These are phyloP conservation scores for Acarospora socialis DNA, from an alignment of 2,329 filamentous ascomycete genomes.

Conservation along the genomic window DNA sequence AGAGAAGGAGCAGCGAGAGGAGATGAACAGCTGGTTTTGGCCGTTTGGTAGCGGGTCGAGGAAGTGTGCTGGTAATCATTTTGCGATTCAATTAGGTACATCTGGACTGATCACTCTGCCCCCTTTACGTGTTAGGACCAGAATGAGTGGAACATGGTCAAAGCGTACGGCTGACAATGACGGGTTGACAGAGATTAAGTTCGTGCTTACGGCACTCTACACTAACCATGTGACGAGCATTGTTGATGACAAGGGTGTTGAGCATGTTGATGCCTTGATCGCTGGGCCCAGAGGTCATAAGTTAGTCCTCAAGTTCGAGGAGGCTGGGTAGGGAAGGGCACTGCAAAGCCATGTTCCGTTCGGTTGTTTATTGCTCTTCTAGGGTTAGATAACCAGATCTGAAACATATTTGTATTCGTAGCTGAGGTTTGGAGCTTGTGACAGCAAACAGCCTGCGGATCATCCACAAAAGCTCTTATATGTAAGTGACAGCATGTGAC, in stretches of 20 bases:
- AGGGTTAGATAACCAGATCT: too few relatives aligned
- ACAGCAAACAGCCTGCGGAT: too few relatives aligned
- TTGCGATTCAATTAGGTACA: conserved; percentile 26
- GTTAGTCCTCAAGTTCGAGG: conserved; percentile 44
- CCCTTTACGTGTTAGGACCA: not conserved
- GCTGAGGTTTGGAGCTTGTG: too few relatives aligned
- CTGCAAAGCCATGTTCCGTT: too few relatives aligned
- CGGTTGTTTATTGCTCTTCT: too few relatives aligned
- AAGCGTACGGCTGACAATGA: too few relatives aligned
- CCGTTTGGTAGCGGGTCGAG: conserved; percentile 35
- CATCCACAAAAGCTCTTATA: too few relatives aligned
- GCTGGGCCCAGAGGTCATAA: conserved; percentile 43
- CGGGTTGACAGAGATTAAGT: conserved; percentile 50
- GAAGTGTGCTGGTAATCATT: conserved; percentile 36
- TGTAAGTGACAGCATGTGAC: too few relatives aligned
- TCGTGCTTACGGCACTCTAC: conserved; percentile 56
- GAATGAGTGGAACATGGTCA: too few relatives aligned
- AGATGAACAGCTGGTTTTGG: conserved; percentile 36
- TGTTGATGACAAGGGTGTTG: conserved; percentile 48
- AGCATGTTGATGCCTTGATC: conserved; percentile 52
- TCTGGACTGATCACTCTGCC: not conserved
- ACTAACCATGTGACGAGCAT: conserved; percentile 48
- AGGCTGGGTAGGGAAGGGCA: too few relatives aligned
- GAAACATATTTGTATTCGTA: too few relatives aligned
- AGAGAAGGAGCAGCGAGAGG: conserved; percentile 8